Evolutionary conservation across 2,329 filamentous ascomycete genomes (phyloP), one percentile per base, ranked within the genome.

Genomic region (Arthrinium phaeospermum): DNA sequence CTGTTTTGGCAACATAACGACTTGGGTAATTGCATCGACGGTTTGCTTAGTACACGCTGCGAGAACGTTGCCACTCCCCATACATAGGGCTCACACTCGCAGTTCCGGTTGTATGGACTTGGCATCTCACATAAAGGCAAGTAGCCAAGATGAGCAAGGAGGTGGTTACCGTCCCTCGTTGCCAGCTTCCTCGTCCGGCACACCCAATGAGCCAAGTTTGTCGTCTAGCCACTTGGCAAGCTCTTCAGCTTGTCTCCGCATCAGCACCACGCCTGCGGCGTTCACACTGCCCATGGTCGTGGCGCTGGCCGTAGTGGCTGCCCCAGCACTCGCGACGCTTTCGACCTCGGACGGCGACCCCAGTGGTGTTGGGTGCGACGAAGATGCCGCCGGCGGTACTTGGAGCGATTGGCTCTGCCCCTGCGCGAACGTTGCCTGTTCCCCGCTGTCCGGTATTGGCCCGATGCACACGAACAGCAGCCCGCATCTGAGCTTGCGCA

Each of bases 401-500:
- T 76, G 76, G 71, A 77, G 70, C 70, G 77, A 73, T 68, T 76
- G 75, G 57, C 64, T 53, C 46, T 75, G 76, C 45, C 71, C 19
- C 67, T 71, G 74, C 5, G 64, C 30, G 74, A 75, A 45, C 75
- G 74, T 19, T 73, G 71, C 57, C 77, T 74, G 45, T 1, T 46
- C 73, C 16, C 74, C 71, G 57, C 77, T 79, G 67, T 80, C 78
- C 71, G 81, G 77, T 3, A 84, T 78, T 1, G 87, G 84, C 0
- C 89, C 90, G 53, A 91, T 85, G 75, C 88, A 90, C 67, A 91
- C 87, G 74, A 92, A 90, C 49, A 92, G 82, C 67, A 92, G 84
- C 24, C 89, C 89, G 79, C 89, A 91, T 53, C 83, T 84, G 45
- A 92, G 82, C 1, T 84, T 83, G 14, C 89, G 84, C 71, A 92